A percentile compares a stretch with the other conserved stretches of the same genome.
Conservation (phyloP, 1,139 yeast species). For the Candida neerlandica region DNA sequence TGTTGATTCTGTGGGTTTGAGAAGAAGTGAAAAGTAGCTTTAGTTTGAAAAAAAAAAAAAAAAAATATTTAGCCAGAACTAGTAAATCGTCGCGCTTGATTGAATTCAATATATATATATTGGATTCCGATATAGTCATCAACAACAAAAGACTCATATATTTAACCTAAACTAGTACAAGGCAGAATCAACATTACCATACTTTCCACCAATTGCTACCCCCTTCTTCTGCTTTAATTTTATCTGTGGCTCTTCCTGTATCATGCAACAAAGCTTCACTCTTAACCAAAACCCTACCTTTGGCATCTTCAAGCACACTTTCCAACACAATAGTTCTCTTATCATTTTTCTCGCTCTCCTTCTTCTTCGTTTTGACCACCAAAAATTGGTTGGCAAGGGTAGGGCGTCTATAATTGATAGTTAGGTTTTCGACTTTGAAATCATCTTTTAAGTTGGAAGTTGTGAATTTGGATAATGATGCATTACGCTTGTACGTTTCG, state of each 20-base stretch:
- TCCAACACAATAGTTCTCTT: conserved; percentile 29
- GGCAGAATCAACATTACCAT: not conserved
- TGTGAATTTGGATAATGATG: conserved; percentile 41
- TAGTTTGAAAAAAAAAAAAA: not conserved
- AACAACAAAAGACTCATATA: not conserved
- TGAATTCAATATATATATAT: too few relatives aligned
- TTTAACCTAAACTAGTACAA: not conserved
- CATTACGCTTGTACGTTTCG: conserved; percentile 67
- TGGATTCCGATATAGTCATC: too few relatives aligned
- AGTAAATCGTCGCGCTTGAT: too few relatives aligned
- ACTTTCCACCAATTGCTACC: conserved; percentile 10
- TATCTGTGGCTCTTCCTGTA: conserved; percentile 39
- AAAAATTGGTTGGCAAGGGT: conserved; percentile 81
- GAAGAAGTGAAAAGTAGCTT: not conserved
- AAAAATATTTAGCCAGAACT: not conserved
- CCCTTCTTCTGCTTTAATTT: conserved; percentile 14
- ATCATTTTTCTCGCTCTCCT: conserved; percentile 23
- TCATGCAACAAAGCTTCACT: conserved; percentile 41
- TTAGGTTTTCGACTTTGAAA: conserved; percentile 51
- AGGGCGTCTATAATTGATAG: conserved; percentile 67
- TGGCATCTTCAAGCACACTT: conserved; percentile 36
- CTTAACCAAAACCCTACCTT: conserved; percentile 40
- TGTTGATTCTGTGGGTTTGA: not conserved
- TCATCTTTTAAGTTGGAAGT: conserved; percentile 40
- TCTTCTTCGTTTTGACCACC: conserved; percentile 56